A percentile compares a stretch with the other conserved stretches of the same genome.
Conservation (phyloP, 2,329 filamentous ascomycete genomes). For the Cladosporium cucumerinum region DNA sequence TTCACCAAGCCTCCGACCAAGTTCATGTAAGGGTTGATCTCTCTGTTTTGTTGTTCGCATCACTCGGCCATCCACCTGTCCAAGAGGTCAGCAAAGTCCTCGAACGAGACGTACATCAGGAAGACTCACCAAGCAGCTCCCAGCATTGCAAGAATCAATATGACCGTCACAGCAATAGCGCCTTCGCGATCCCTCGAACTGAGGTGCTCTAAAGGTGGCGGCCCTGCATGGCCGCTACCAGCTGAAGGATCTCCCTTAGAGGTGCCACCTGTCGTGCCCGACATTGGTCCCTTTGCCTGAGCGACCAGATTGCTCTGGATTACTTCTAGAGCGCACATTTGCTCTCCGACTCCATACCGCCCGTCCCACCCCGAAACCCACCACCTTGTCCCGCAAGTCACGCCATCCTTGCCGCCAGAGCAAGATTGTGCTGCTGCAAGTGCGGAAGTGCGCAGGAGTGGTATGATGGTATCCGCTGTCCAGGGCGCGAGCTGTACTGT, state of each 20-base stretch:
- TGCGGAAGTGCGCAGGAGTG: constrained; percentile 52
- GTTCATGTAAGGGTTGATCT: not conserved
- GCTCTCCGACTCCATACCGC: constrained; percentile 51
- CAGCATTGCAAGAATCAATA: not conserved
- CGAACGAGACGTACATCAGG: not conserved
- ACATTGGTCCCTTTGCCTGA: constrained; percentile 41
- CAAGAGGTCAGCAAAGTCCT: not conserved
- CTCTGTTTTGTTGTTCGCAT: not conserved
- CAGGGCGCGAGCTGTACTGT: constrained; percentile 58
- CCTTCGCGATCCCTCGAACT: constrained; percentile 57
- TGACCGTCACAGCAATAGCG: constrained; percentile 45
- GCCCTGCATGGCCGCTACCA: constrained; percentile 25
- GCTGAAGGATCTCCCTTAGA: constrained; percentile 46
- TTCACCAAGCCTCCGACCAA: not conserved
- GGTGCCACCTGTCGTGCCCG: constrained; percentile 51
- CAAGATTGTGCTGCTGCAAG: constrained; percentile 54
- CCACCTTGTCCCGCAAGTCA: constrained; percentile 47
- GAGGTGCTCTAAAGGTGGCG: not conserved
- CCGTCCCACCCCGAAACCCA: constrained; percentile 40
- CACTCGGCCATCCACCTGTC: constrained; percentile 3
- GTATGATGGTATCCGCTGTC: constrained; percentile 49
- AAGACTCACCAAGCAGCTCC: constrained; percentile 3
- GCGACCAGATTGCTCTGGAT: constrained; percentile 45
- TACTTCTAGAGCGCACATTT: constrained; percentile 56
- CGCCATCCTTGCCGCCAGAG: constrained; percentile 45